These are phyloP conservation scores for Metarhizium sp. DNA, from an alignment of 2,329 filamentous ascomycete species.

Conservation along the genomic window DNA sequence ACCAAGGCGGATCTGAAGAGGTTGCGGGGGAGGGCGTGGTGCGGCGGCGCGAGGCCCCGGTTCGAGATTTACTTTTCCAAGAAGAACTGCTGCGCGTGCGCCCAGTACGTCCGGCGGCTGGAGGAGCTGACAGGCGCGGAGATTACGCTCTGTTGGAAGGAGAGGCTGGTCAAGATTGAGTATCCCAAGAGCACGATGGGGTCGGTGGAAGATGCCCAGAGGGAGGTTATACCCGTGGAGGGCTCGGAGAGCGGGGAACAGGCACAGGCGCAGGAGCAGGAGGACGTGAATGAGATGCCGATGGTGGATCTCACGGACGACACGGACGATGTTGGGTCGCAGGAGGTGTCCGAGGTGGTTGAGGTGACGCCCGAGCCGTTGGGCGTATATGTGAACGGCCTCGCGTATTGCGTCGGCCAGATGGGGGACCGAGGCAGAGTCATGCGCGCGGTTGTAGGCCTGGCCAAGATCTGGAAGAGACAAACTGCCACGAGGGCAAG, in stretches of 20 bases:
- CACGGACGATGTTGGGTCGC: background rate
- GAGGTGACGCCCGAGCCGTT: constrained; percentile 2
- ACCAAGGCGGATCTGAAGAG: constrained; percentile 11
- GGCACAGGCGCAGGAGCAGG: constrained; percentile 1
- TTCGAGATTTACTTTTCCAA: constrained; percentile 28
- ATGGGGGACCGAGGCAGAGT: constrained; percentile 7
- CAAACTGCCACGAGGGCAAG: background rate
- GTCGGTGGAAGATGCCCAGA: background rate
- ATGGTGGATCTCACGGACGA: constrained; percentile 1
- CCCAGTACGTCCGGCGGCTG: constrained; percentile 15
- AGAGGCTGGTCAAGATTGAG: constrained; percentile 16
- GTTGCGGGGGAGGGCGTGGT: constrained; percentile 15
- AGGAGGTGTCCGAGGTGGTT: background rate
- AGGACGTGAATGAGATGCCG: background rate
- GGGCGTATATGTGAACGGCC: constrained; percentile 15
- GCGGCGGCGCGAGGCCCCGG: constrained; percentile 15
- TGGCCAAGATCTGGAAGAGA: constrained; percentile 1
- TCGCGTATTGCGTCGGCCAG: constrained; percentile 25
- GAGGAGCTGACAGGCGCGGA: constrained; percentile 17
- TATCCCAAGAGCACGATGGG: constrained; percentile 11
- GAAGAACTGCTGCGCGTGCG: constrained; percentile 21
- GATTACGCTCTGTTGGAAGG: constrained; percentile 18
- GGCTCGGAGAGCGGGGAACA: background rate
- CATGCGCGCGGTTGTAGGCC: background rate
- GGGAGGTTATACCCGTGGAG: background rate